Conservation (phyloP, 2,329 filamentous ascomycete genomes). For the Shiraia bambusicola region DNA sequence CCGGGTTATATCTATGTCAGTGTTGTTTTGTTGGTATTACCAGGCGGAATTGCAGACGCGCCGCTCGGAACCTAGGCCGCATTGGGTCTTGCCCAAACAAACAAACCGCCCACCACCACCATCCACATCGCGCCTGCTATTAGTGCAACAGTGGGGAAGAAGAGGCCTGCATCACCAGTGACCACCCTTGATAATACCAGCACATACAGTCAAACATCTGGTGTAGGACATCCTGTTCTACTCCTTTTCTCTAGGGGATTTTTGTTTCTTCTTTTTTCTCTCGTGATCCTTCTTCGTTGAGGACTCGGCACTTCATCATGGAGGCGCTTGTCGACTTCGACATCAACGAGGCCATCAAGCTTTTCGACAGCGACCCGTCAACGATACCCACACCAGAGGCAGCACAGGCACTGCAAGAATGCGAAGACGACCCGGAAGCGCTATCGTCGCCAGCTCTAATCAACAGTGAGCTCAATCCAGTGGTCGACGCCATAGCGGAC, state of each 20-base stretch:
- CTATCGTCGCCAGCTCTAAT: conserved; percentile 73
- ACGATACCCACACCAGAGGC: conserved; percentile 84
- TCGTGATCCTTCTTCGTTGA: too few relatives aligned
- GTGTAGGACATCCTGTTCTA: too few relatives aligned
- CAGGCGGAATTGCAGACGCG: conserved; percentile 13
- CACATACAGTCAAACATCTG: conserved; percentile 7
- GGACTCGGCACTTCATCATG: conserved; percentile 56
- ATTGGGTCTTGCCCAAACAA: conserved; percentile 13
- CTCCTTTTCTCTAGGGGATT: too few relatives aligned
- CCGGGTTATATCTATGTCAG: conserved; percentile 3
- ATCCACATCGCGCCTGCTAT: conserved; percentile 19
- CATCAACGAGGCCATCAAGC: conserved; percentile 93
- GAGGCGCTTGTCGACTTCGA: conserved; percentile 75
- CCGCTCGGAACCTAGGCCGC: conserved; percentile 7
- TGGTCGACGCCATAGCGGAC: conserved; percentile 88
- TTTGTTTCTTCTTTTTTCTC: too few relatives aligned
- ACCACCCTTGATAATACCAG: conserved; percentile 16
- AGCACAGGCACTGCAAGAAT: conserved; percentile 78
- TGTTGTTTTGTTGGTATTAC: conserved; percentile 9
- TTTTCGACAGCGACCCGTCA: conserved; percentile 91
- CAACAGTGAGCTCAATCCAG: conserved; percentile 84
- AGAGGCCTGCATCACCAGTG: conserved; percentile 17
- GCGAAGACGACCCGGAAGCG: conserved; percentile 86
- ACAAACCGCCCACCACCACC: conserved; percentile 25
- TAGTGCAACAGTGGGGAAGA: conserved; percentile 8